A percentile compares a stretch with the other conserved stretches of the same genome.
phyloP scores from a whole-genome alignment of 2,329 filamentous ascomycete species.

The Diaporthe vaccinii region DNA sequence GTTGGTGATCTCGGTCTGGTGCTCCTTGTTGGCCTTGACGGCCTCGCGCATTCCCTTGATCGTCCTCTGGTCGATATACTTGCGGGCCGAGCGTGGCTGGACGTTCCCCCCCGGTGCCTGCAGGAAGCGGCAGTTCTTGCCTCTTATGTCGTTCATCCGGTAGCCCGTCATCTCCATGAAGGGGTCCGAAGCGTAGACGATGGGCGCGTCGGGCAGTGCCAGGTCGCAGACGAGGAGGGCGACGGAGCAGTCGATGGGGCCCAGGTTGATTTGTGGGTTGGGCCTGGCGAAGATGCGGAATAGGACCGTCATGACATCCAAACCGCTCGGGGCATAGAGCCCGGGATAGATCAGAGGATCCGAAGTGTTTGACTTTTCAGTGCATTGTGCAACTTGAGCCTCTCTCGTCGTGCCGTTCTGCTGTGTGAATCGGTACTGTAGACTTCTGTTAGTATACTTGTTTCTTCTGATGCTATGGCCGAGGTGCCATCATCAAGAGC shows the following conservation, averaged over 20 bases:
- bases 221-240: slow-evolving; percentile 88
- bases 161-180: slow-evolving; percentile 88
- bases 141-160: slow-evolving; percentile 78
- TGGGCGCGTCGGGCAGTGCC: slow-evolving; percentile 78
- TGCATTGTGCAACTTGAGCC: slow-evolving; percentile 38
- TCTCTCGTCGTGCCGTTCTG: slow-evolving; percentile 21
- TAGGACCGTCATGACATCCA: slow-evolving; percentile 69
- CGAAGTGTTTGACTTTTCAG: slow-evolving; percentile 39
- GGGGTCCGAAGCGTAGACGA: slow-evolving; percentile 86
- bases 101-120: slow-evolving; percentile 81
- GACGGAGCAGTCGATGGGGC: slow-evolving; percentile 86
- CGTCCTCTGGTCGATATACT: slow-evolving; percentile 76
- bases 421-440: slow-evolving; percentile 40
- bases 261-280: slow-evolving; percentile 83
- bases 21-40: slow-evolving; percentile 59
- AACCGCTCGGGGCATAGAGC: slow-evolving; percentile 67
- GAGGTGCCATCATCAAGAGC: background rate
- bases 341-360: slow-evolving; percentile 69
- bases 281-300: slow-evolving; percentile 77
- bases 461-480: background rate
- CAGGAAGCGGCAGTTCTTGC: slow-evolving; percentile 87
- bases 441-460: slow-evolving; percentile 13
- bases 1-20: slow-evolving; percentile 75
- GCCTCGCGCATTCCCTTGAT: slow-evolving; percentile 67
- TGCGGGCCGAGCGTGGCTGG: slow-evolving; percentile 68